Percentiles rank a stretch among this genome's conserved stretches.
These are phyloP conservation scores for Cenchrus purpureus DNA, from an alignment of 176 grass and related monocot genomes.

Conservation along the genomic window DNA sequence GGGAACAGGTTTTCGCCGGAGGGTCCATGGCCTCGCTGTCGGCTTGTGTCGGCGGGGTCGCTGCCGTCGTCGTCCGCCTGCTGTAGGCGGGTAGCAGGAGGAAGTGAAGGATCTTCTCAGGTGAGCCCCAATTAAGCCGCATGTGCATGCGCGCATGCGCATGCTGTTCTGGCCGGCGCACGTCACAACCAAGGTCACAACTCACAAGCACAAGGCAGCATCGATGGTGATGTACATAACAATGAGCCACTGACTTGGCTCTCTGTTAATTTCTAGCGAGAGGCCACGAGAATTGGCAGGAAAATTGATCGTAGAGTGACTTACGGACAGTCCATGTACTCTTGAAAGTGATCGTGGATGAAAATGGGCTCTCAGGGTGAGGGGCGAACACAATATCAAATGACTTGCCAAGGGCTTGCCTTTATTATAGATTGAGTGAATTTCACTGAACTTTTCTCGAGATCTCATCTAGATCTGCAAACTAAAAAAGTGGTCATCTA, in stretches of 20 bases:
- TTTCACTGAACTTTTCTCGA: too few relatives aligned
- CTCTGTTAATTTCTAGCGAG: too few relatives aligned
- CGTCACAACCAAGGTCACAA: too few relatives aligned
- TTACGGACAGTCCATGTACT: not conserved
- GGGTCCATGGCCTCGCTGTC: slow-evolving; percentile 37
- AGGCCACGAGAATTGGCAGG: too few relatives aligned
- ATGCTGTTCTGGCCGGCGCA: not conserved
- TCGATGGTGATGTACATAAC: too few relatives aligned
- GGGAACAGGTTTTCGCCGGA: slow-evolving; percentile 36
- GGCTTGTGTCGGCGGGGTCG: slow-evolving; percentile 12
- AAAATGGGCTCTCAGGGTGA: not conserved
- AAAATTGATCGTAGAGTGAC: too few relatives aligned
- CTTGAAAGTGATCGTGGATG: not conserved
- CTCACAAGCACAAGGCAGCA: not conserved
- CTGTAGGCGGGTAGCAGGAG: too few relatives aligned
- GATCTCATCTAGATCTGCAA: too few relatives aligned
- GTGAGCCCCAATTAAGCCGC: not conserved
- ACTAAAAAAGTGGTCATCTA: too few relatives aligned
- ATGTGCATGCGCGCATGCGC: too few relatives aligned
- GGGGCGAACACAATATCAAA: not conserved
- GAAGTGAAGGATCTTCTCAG: not conserved
- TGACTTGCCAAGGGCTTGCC: not conserved
- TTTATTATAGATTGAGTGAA: not conserved
- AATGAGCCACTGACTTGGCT: too few relatives aligned
- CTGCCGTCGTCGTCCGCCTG: too few relatives aligned